These are phyloP conservation scores for Yamadazyma atlantica DNA, from an alignment of 1,139 yeast species.

Conservation along the genomic window DNA sequence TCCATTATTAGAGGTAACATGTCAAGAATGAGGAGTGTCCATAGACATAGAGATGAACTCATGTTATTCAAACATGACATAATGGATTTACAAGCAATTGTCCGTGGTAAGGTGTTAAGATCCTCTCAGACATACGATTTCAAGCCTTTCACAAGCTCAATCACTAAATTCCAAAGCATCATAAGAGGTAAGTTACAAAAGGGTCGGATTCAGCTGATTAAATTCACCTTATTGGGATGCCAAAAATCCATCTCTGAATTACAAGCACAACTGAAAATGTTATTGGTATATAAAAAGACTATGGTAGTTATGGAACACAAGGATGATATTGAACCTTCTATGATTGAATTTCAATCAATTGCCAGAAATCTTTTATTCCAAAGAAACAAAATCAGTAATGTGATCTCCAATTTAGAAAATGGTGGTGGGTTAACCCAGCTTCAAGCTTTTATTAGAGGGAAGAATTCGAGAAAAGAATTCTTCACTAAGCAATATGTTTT, in stretches of 20 bases:
- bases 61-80: constrained; percentile 26
- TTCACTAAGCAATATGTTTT: constrained; percentile 19
- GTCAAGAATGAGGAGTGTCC: constrained; percentile 34
- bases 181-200: constrained; percentile 29
- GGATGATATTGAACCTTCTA: constrained; percentile 22
- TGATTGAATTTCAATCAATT: constrained; percentile 35
- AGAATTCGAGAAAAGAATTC: constrained; percentile 22
- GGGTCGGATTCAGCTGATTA: constrained; percentile 7
- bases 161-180: constrained; percentile 25
- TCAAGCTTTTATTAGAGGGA: constrained; percentile 38
- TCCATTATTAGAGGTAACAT: constrained; percentile 44
- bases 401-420: constrained; percentile 13
- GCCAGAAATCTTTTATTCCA: constrained; percentile 28
- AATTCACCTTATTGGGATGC: constrained; percentile 10
- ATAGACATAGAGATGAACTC: constrained; percentile 39
- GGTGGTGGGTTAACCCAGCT: constrained; percentile 22
- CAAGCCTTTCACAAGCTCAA: constrained; percentile 7
- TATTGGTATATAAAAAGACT: constrained; percentile 21
- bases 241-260: constrained; percentile 18
- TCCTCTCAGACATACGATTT: constrained; percentile 14
- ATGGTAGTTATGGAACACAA: constrained; percentile 24
- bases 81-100: constrained; percentile 36
- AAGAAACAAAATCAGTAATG: constrained; percentile 18
- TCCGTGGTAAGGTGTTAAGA: constrained; percentile 27
- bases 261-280: constrained; percentile 33